phyloP scores from a whole-genome alignment of 768 basidiomycete species.

The Artomyces pyxidatus region DNA sequence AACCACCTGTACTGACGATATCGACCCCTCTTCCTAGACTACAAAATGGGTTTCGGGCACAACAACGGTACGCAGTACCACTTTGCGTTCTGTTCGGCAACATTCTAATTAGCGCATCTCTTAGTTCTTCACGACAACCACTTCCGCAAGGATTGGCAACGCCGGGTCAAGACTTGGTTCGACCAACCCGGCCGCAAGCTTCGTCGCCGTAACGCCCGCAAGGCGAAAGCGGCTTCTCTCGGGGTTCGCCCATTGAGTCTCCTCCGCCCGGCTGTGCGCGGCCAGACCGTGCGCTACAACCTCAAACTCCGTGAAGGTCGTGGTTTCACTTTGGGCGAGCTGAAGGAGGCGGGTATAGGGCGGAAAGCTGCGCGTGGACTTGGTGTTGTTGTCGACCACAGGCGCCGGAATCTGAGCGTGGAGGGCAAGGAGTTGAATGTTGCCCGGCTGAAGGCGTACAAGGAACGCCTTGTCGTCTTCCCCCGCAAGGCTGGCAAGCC shows the following conservation, averaged over 20 bases:
- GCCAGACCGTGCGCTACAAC: conserved; percentile 96
- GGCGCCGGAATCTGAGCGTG: conserved; percentile 92
- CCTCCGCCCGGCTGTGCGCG: conserved; percentile 96
- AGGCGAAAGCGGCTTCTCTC: conserved; percentile 81
- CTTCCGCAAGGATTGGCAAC: conserved; percentile 99
- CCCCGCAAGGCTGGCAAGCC: conserved; percentile 92
- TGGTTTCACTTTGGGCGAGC: conserved; percentile 89
- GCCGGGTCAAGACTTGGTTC: conserved; percentile 95
- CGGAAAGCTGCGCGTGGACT: conserved; percentile 88
- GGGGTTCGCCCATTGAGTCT: conserved; percentile 87
- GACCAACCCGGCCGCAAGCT: conserved; percentile 98
- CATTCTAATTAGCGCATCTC: conserved; percentile 5
- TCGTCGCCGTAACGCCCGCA: conserved; percentile 87
- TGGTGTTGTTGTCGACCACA: conserved; percentile 94
- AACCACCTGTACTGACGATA: conserved; percentile 15
- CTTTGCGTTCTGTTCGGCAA: not conserved
- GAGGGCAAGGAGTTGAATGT: conserved; percentile 96
- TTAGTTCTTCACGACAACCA: conserved; percentile 87
- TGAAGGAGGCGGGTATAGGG: conserved; percentile 93
- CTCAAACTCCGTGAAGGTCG: conserved; percentile 94
- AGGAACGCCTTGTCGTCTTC: conserved; percentile 89
- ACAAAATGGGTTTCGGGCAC: conserved; percentile 69
- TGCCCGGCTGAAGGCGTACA: conserved; percentile 90
- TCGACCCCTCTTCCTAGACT: conserved; percentile 28
- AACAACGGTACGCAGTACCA: conserved; percentile 61